phyloP scores from a whole-genome alignment of 305 asterid genomes.

The Plantago coronopus region DNA sequence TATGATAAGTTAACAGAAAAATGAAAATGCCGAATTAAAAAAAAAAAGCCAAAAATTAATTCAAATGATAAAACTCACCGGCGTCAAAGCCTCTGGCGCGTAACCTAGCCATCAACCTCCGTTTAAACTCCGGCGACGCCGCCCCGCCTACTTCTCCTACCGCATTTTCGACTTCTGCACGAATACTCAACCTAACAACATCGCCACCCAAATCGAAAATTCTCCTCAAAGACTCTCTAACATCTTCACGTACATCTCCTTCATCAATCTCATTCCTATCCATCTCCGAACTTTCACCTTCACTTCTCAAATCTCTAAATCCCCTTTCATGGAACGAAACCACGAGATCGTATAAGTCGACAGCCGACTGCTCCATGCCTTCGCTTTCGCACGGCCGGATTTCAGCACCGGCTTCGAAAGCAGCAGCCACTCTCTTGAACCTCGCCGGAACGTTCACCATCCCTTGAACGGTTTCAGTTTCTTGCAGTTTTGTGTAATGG shows the following conservation, averaged over 20 bases:
- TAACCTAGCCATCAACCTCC: slow-evolving; percentile 59
- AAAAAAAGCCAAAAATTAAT: background rate
- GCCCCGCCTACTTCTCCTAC: slow-evolving; percentile 24
- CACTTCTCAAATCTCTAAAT: slow-evolving; percentile 20
- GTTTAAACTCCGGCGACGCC: slow-evolving; percentile 46
- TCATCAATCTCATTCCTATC: slow-evolving; percentile 4
- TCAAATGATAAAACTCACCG: slow-evolving; percentile 42
- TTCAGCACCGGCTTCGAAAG: slow-evolving; percentile 58
- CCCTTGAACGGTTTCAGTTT: background rate
- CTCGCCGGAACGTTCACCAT: slow-evolving; percentile 48
- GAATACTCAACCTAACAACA: slow-evolving; percentile 27
- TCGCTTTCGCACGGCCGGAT: slow-evolving; percentile 57
- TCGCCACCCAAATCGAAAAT: slow-evolving; percentile 17
- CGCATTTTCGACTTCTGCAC: slow-evolving; percentile 29
- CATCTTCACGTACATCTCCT: slow-evolving; percentile 16
- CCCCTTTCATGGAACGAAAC: slow-evolving; percentile 64
- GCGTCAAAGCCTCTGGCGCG: slow-evolving; percentile 68
- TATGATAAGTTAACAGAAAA: too few relatives aligned
- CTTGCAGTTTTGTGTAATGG: background rate
- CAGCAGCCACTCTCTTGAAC: slow-evolving; percentile 60
- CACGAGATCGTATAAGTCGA: slow-evolving; percentile 60
- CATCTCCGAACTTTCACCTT: slow-evolving; percentile 5
- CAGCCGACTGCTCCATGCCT: slow-evolving; percentile 73
- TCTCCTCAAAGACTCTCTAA: slow-evolving; percentile 24
- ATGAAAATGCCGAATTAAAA: too few relatives aligned